Conservation (phyloP, 1,284 basidiomycete genomes). For the Fistulina hepatica region DNA sequence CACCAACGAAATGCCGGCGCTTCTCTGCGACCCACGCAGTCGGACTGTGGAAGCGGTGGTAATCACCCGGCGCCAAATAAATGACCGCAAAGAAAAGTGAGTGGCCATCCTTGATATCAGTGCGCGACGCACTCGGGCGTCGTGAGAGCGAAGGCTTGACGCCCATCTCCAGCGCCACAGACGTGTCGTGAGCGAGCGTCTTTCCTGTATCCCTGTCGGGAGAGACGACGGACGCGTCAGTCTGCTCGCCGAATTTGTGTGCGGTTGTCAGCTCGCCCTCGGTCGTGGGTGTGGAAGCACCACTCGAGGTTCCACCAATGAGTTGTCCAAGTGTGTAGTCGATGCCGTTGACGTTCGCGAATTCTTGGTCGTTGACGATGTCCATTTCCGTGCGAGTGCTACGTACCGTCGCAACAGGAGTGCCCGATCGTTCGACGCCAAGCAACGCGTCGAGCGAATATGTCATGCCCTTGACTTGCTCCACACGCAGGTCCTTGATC, state of each 20-base stretch:
- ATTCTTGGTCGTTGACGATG: slow-evolving; percentile 73
- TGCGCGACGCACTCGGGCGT: slow-evolving; percentile 32
- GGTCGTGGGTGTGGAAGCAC: slow-evolving; percentile 19
- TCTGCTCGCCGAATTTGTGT: slow-evolving; percentile 47
- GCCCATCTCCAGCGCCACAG: slow-evolving; percentile 61
- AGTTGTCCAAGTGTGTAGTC: slow-evolving; percentile 88
- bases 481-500: slow-evolving; percentile 74
- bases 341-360: slow-evolving; percentile 96
- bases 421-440: slow-evolving; percentile 52
- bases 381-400: slow-evolving; percentile 38
- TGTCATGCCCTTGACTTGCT: slow-evolving; percentile 97
- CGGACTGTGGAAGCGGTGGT: slow-evolving; percentile 96
- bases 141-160: slow-evolving; percentile 29
- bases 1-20: slow-evolving; percentile 91
- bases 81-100: slow-evolving; percentile 89
- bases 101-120: slow-evolving; percentile 55
- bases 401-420: slow-evolving; percentile 29
- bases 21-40: slow-evolving; percentile 97
- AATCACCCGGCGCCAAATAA: slow-evolving; percentile 97
- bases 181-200: slow-evolving; percentile 51
- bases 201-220: slow-evolving; percentile 41
- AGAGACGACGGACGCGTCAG: slow-evolving; percentile 54
- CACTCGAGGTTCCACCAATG: slow-evolving; percentile 32
- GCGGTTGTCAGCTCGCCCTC: slow-evolving; percentile 26
- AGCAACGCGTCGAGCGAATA: slow-evolving; percentile 92